Base-by-base conservation (phyloP, 768 basidiomycete species). In the Tephrocybe sp. region DNA sequence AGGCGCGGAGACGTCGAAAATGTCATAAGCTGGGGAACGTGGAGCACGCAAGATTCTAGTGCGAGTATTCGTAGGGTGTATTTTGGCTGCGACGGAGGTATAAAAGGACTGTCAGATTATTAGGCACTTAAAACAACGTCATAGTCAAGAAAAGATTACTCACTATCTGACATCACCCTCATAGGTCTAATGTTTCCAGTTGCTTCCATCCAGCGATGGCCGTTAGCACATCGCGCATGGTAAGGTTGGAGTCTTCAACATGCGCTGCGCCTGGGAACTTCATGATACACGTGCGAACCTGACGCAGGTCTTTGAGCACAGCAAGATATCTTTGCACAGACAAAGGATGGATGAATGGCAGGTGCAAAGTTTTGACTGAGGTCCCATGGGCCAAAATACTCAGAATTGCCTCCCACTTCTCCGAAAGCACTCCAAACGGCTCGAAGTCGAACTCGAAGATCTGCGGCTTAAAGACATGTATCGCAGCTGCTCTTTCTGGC, bases 341-440 rank as follows among this genome's bases (percentile, higher is more conserved):
- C 14, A 39, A 40, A 11, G 38, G 9, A 23, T 47, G 26, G 30
- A 53, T 24, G 11, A 38, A 43, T 10, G 39, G 8, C n/a, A 53
- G 28, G 21, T 20, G 12, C 8, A 53, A 15, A 14, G 2, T 26
- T 24, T 53, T 39, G 14, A 42, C 40, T 11, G 33, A 34, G 1
- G 38, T 41, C 2, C 45, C 45, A 43, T 41, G 38, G 4, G 11
- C 24, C n/a, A 53, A 14, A 11, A 53, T 53, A 21, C 17, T 34
- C 28, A 48, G 33, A 17, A 53, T 26, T 24, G 51, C 45, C 15
- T 42, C 45, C 51, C 51, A 53, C 46, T 48, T 53, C 18, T 30
- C n/a, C n/a, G 39, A 21, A 7, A 21, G 21, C 11, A 10, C 8
- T 4, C 44, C 38, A 14, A 34, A 34, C 2, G 45, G 28, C 14